Conservation (phyloP, 2,329 filamentous ascomycete species). For the Akanthomyces lecanii region DNA sequence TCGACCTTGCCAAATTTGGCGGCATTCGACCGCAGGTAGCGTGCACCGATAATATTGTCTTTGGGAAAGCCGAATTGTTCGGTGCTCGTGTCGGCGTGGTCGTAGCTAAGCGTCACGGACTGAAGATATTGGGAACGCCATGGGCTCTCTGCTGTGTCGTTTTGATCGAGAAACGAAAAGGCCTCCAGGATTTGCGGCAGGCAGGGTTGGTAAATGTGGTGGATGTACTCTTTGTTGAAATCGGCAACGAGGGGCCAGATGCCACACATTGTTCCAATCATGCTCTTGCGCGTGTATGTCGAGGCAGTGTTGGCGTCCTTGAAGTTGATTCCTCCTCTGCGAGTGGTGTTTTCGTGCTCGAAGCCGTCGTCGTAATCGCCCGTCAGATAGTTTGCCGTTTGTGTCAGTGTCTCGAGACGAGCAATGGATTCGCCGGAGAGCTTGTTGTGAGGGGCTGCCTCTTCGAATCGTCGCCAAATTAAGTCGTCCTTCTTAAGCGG, state of each 20-base stretch:
- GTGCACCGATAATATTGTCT: slow-evolving; percentile 25
- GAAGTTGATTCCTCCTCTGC: slow-evolving; percentile 36
- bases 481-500: slow-evolving; percentile 39
- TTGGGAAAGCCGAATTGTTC: slow-evolving; percentile 29
- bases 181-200: slow-evolving; percentile 33
- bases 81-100: slow-evolving; percentile 31
- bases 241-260: slow-evolving; percentile 38
- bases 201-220: slow-evolving; percentile 43
- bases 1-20: slow-evolving; percentile 29
- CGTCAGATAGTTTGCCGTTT: slow-evolving; percentile 31
- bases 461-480: slow-evolving; percentile 33
- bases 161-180: slow-evolving; percentile 18
- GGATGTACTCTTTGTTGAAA: slow-evolving; percentile 38
- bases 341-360: slow-evolving; percentile 19
- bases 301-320: slow-evolving; percentile 38
- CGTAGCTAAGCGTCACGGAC: slow-evolving; percentile 31
- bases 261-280: slow-evolving; percentile 39
- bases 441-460: slow-evolving; percentile 29
- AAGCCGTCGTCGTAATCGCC: slow-evolving; percentile 35
- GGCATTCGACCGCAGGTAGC: slow-evolving; percentile 26
- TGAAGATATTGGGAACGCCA: slow-evolving; percentile 33
- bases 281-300: slow-evolving; percentile 42
- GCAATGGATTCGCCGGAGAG: slow-evolving; percentile 31
- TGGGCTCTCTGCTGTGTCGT: slow-evolving; percentile 22
- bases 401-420: slow-evolving; percentile 28